A percentile compares a stretch with the other conserved stretches of the same genome.
Conservation (phyloP, 2,329 filamentous ascomycete species). For the Cladophialophora bantiana region DNA sequence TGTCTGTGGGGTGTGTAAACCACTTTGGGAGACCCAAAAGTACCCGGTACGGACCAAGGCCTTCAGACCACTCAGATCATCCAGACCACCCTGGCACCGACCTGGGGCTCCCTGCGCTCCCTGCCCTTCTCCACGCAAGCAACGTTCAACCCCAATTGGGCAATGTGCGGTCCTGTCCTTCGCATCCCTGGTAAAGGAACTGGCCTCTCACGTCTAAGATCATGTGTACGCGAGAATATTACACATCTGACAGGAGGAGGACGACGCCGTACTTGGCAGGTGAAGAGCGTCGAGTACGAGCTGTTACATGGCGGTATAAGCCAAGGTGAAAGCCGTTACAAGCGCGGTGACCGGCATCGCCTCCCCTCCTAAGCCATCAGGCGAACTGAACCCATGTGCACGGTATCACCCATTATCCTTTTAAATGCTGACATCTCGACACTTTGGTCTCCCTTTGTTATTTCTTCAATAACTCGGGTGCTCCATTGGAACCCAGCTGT, state of each 20-base stretch:
- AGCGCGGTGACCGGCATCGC: not conserved
- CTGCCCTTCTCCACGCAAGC: too few relatives aligned
- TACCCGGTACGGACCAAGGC: too few relatives aligned
- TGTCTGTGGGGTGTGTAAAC: too few relatives aligned
- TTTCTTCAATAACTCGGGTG: not conserved
- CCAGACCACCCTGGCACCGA: too few relatives aligned
- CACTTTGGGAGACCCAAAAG: too few relatives aligned
- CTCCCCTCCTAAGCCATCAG: not conserved
- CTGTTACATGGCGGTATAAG: not conserved
- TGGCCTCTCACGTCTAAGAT: too few relatives aligned
- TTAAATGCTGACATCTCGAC: conserved; percentile 1
- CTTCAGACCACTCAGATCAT: too few relatives aligned
- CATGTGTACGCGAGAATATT: not conserved
- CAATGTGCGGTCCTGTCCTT: too few relatives aligned
- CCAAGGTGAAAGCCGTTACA: not conserved
- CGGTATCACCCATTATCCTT: not conserved
- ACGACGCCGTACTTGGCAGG: not conserved
- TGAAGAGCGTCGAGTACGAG: not conserved
- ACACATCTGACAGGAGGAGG: not conserved
- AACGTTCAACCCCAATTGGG: too few relatives aligned
- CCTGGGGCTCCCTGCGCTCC: too few relatives aligned
- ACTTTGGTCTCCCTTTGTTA: not conserved
- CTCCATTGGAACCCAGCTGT: not conserved
- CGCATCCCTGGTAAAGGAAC: too few relatives aligned
- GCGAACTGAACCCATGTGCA: not conserved